These are phyloP conservation scores for Golovinomyces cichoracearum DNA, from an alignment of 2,329 filamentous ascomycete species.

Conservation along the genomic window DNA sequence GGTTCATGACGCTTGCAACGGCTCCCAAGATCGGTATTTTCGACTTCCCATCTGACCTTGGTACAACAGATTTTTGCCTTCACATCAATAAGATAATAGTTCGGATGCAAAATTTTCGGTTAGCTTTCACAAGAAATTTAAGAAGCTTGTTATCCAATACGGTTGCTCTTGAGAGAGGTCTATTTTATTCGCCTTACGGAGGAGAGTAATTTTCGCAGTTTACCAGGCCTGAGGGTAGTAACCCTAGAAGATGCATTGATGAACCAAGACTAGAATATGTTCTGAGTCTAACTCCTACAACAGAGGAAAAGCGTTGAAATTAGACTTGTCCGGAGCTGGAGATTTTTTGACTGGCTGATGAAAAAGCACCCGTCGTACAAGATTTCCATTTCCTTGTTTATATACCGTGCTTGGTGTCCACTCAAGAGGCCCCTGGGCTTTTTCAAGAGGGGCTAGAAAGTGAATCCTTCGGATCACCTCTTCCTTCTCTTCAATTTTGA, in stretches of 20 bases:
- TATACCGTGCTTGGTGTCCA: too few relatives aligned
- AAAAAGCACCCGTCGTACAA: neutral
- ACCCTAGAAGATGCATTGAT: neutral
- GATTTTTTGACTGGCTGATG: neutral
- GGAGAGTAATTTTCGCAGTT: neutral
- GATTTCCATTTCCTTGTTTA: neutral
- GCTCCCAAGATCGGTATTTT: neutral
- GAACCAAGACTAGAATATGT: neutral
- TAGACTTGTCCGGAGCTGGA: neutral
- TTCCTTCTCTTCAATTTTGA: too few relatives aligned
- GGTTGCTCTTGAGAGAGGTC: neutral
- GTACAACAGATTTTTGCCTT: neutral
- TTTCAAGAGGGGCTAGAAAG: too few relatives aligned
- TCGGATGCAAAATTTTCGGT: neutral
- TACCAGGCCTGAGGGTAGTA: neutral
- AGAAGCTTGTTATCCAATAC: neutral
- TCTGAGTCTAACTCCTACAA: neutral
- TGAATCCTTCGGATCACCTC: too few relatives aligned
- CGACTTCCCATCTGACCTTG: neutral
- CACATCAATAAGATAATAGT: neutral
- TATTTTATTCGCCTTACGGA: neutral
- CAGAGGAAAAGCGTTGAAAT: neutral
- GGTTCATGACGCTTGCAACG: neutral
- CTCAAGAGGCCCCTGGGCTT: too few relatives aligned
- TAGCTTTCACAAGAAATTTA: neutral